These are phyloP conservation scores for Ichthyophthirius multifiliis DNA, from an alignment of 169 alveolate species.

Conservation along the genomic window DNA sequence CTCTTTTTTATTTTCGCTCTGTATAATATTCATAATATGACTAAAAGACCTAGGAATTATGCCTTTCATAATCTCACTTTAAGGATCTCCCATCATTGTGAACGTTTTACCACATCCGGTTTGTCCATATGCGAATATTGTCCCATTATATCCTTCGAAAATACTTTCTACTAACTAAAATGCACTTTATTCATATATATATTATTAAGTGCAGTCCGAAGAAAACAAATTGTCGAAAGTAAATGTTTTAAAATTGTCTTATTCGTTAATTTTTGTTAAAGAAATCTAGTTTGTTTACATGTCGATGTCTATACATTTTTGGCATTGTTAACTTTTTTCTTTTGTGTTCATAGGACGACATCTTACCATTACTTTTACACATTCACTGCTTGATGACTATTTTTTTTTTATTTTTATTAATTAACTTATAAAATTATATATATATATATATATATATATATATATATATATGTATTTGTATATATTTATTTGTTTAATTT, in stretches of 20 bases:
- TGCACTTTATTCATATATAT: slow-evolving; percentile 89
- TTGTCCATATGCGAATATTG: slow-evolving; percentile 81
- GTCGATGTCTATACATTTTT: slow-evolving; percentile 28
- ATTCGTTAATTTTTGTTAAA: slow-evolving; percentile 25
- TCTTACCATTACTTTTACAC: slow-evolving; percentile 84
- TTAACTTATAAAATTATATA: too few species aligned
- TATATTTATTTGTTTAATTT: too few species aligned
- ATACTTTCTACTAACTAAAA: slow-evolving; percentile 91
- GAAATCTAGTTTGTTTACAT: neutral
- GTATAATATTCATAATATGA: slow-evolving; percentile 83
- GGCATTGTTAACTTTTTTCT: slow-evolving; percentile 43
- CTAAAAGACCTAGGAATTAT: slow-evolving; percentile 91
- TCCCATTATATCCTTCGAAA: slow-evolving; percentile 90
- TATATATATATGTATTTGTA: too few species aligned
- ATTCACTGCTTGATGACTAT: slow-evolving; percentile 57
- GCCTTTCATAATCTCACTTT: slow-evolving; percentile 74
- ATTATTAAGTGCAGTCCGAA: slow-evolving; percentile 66
- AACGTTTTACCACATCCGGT: slow-evolving; percentile 82
- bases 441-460: too few species aligned
- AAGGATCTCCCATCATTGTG: slow-evolving; percentile 78
- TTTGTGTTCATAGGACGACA: slow-evolving; percentile 75
- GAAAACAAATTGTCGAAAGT: slow-evolving; percentile 80
- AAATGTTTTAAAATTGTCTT: slow-evolving; percentile 22
- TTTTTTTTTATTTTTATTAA: too few species aligned
- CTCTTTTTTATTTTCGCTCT: slow-evolving; percentile 53